phyloP scores from a whole-genome alignment of 768 basidiomycete species.

The Leccinum ochraceum region DNA sequence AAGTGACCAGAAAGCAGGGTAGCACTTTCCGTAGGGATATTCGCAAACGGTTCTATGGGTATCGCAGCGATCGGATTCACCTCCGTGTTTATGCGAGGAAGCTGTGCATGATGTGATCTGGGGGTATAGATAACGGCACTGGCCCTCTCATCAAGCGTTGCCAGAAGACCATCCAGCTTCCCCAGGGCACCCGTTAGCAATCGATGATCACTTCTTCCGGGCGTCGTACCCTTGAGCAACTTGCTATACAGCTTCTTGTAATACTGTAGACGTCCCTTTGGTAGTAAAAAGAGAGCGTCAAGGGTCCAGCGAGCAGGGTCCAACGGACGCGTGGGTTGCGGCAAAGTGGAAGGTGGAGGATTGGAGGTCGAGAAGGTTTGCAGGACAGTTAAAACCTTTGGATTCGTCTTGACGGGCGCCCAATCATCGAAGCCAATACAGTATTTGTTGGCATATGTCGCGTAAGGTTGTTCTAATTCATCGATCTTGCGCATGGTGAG shows the following conservation, averaged over 20 bases:
- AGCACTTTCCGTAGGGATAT: constrained; percentile 3
- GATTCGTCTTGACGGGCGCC: constrained; percentile 77
- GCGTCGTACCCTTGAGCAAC: constrained; percentile 81
- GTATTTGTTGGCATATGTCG: constrained; percentile 73
- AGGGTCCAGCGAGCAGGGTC: constrained; percentile 70
- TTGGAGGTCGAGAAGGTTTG: constrained; percentile 62
- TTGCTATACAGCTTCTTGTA: constrained; percentile 89
- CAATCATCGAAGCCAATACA: constrained; percentile 79
- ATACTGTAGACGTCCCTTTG: constrained; percentile 82
- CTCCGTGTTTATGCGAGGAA: constrained; percentile 1
- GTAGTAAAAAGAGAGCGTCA: constrained; percentile 85
- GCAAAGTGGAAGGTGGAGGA: constrained; percentile 53
- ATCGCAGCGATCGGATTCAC: background rate
- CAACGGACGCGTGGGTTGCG: constrained; percentile 34
- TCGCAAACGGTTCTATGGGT: background rate
- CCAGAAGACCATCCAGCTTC: constrained; percentile 73
- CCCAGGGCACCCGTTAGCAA: constrained; percentile 80
- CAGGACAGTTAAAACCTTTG: constrained; percentile 68
- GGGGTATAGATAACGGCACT: constrained; percentile 32
- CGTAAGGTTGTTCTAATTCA: constrained; percentile 87
- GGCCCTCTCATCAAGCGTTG: constrained; percentile 60
- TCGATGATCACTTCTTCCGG: constrained; percentile 84
- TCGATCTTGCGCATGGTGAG: constrained; percentile 64
- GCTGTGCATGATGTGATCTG: constrained; percentile 1
- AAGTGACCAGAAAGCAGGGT: constrained; percentile 26